Percentiles rank a stretch among this genome's conserved stretches.
phyloP scores from a whole-genome alignment of 257 asterid species.

The Eucommia ulmoides region DNA sequence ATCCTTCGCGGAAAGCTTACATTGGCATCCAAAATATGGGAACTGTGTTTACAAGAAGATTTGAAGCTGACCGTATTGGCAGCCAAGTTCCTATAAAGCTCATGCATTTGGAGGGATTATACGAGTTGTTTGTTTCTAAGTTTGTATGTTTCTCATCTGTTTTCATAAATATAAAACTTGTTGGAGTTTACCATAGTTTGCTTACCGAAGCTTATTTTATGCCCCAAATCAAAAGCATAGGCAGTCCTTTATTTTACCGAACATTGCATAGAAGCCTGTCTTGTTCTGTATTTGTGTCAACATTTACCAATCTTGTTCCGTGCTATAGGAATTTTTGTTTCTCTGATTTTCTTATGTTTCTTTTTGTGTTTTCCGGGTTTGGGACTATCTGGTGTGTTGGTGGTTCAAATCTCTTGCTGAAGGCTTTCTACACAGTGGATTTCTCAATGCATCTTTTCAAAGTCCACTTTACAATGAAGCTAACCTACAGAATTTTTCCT shows the following conservation, averaged over 20 bases:
- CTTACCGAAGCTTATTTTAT: too few species aligned
- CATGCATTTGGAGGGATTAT: conserved; percentile 96
- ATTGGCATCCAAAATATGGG: conserved; percentile 98
- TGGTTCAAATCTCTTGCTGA: conserved; percentile 12
- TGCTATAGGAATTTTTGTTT: too few species aligned
- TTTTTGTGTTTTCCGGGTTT: too few species aligned
- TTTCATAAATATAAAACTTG: too few species aligned
- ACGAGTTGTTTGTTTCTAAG: conserved; percentile 79
- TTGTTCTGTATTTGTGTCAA: neutral
- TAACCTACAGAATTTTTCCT: conserved; percentile 67
- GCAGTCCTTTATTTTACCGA: too few species aligned
- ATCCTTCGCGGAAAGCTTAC: conserved; percentile 87
- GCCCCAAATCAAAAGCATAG: too few species aligned
- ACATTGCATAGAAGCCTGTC: neutral
- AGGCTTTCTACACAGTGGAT: conserved; percentile 78
- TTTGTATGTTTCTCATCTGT: conserved; percentile 54
- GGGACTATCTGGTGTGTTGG: too few species aligned
- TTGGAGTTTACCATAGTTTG: too few species aligned
- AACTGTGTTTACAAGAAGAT: conserved; percentile 85
- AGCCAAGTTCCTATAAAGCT: conserved; percentile 95
- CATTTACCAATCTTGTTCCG: neutral
- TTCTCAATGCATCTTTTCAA: conserved; percentile 67
- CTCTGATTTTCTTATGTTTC: too few species aligned
- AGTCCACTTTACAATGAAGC: conserved; percentile 75
- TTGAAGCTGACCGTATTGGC: conserved; percentile 89